Base-by-base conservation (phyloP, 169 alveolate species). In the Eimeria necatrix region DNA sequence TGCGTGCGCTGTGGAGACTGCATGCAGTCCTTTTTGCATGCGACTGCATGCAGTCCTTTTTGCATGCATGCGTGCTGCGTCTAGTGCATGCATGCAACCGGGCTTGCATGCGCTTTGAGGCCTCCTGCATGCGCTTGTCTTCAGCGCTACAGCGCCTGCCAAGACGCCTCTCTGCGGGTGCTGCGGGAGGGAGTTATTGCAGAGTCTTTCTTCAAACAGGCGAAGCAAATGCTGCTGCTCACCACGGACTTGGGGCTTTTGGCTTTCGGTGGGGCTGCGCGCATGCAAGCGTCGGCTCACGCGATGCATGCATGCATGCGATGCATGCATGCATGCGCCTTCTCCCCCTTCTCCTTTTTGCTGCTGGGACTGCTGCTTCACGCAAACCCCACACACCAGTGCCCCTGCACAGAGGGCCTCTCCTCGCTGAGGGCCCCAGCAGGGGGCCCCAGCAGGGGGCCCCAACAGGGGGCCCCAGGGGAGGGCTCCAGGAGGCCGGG, bases 91-190 rank as follows among this genome's bases (percentile, higher is more conserved):
- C 78, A 22, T 68, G 78, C 48, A 32, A 0, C 41, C 41, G 41
- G 41, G 78, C 2, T 18, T 68, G 78, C 78, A 68, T 68, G 78
- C 78, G 46, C n/a, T 5, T n/a, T 4, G n/a, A 48, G 48, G 78
- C 18, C 78, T 68, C n/a, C 41, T 32, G 41, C 68, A 56, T 18
- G 68, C 20, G 68, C 20, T 56, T 16, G 46, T 3, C 51, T 9
- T 4, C 94, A 89, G 87, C 85, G 85, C 3, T 88, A 88, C 94
- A 74, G 61, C 22, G 86, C 71, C 5, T 48, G 85, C 46, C 94
- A 88, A 51, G 74, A 89, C 80, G 88, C 81, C 26, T 89, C 68
- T 14, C 22, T 71, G 94, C 70, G 85, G 16, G 87, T 89, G 78
- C 10, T 89, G 61, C 10, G 88, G 56, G 73, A 73, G 88, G 76